Percentiles rank a stretch among this genome's conserved stretches.
phyloP scores from a whole-genome alignment of 2,329 filamentous ascomycete species.

The Aspergillus glaucus region DNA sequence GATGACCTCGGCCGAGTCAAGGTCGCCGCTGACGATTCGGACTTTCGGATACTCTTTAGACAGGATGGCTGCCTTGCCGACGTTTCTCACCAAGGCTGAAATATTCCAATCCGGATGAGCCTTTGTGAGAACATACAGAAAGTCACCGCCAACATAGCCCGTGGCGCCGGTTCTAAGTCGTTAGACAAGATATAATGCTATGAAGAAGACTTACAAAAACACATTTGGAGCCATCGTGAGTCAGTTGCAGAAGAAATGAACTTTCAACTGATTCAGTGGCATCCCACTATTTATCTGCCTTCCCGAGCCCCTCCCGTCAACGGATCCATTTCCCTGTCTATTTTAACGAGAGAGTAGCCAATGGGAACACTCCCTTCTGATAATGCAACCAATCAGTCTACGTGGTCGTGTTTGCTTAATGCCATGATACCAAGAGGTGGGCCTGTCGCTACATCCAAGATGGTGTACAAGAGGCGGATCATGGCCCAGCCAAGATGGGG shows the following conservation, averaged over 20 bases:
- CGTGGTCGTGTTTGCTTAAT: not conserved
- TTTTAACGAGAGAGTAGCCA: not conserved
- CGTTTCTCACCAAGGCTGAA: conserved; percentile 32
- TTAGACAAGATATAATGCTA: not conserved
- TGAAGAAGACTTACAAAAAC: conserved; percentile 7
- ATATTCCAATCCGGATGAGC: conserved; percentile 37
- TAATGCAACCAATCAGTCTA: not conserved
- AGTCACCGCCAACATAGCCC: conserved; percentile 46
- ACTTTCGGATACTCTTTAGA: conserved; percentile 26
- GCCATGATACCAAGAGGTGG: not conserved
- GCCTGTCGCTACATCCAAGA: not conserved
- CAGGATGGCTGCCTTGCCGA: conserved; percentile 5
- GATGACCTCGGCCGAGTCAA: conserved; percentile 28
- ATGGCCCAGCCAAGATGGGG: not conserved
- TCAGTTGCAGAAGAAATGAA: not conserved
- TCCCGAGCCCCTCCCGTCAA: not conserved
- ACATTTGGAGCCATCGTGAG: conserved; percentile 4
- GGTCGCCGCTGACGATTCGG: conserved; percentile 31
- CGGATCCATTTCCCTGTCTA: not conserved
- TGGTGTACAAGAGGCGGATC: not conserved
- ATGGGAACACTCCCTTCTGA: not conserved
- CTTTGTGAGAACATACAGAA: conserved; percentile 35
- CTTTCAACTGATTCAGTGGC: not conserved
- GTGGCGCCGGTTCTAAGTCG: conserved; percentile 39
- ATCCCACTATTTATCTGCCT: not conserved